A percentile compares a stretch with the other conserved stretches of the same genome.
These are phyloP conservation scores for Botrytis deweyae DNA, from an alignment of 2,329 filamentous ascomycete genomes.

Conservation along the genomic window DNA sequence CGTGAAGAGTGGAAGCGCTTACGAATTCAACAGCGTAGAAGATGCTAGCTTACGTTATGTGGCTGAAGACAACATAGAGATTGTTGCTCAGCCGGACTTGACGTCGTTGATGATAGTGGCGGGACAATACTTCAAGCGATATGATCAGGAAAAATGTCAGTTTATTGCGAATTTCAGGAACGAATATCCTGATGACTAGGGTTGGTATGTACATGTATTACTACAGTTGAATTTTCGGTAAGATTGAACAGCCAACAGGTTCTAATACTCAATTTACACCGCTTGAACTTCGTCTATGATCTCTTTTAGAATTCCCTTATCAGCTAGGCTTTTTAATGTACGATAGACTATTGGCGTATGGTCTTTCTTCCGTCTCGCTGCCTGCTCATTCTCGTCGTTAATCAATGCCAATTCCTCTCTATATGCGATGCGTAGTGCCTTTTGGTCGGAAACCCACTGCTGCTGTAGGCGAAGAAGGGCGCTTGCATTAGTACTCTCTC, in stretches of 20 bases:
- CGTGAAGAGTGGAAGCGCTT: constrained; percentile 23
- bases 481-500: constrained; percentile 23
- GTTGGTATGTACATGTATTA: constrained; percentile 11
- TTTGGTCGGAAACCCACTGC: constrained; percentile 45
- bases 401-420: constrained; percentile 48
- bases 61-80: constrained; percentile 76
- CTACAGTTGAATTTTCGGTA: background rate
- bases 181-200: constrained; percentile 80
- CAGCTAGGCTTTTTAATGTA: constrained; percentile 69
- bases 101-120: constrained; percentile 66
- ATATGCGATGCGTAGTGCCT: constrained; percentile 47
- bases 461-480: constrained; percentile 43
- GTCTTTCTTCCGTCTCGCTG: constrained; percentile 60
- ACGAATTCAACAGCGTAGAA: constrained; percentile 51
- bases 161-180: constrained; percentile 85
- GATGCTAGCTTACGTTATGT: constrained; percentile 72
- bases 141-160: constrained; percentile 61
- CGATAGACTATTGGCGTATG: constrained; percentile 66
- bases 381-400: constrained; percentile 52
- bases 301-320: constrained; percentile 59
- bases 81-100: constrained; percentile 54
- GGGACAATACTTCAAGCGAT: constrained; percentile 86
- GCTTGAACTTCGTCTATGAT: constrained; percentile 33
- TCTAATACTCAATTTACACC: constrained; percentile 1
- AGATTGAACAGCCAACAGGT: background rate